Percentiles rank a stretch among this genome's conserved stretches.
These are phyloP conservation scores for Boletus reticulatus DNA, from an alignment of 768 basidiomycete genomes.

Conservation along the genomic window DNA sequence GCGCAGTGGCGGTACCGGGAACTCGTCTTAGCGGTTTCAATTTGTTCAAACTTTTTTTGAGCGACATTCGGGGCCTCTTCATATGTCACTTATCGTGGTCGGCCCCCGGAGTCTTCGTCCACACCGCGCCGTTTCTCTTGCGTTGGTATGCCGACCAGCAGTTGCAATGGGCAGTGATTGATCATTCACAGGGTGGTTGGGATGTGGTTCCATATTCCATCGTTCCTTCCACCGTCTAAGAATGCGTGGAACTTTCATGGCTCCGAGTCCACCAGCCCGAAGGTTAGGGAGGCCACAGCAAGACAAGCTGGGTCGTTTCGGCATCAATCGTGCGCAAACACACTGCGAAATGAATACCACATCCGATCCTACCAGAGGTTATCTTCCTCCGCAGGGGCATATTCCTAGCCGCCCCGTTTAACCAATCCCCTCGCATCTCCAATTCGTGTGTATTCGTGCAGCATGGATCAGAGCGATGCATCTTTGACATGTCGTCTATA, in stretches of 20 bases:
- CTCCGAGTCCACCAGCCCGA: background rate
- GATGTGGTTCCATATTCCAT: background rate
- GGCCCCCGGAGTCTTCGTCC: background rate
- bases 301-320: background rate
- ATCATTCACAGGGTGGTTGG: background rate
- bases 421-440: background rate
- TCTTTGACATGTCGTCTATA: background rate
- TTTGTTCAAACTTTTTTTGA: background rate
- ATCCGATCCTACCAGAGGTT: background rate
- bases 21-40: background rate
- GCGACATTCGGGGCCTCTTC: background rate
- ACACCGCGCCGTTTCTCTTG: background rate
- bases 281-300: background rate
- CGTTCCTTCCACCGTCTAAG: background rate
- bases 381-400: background rate
- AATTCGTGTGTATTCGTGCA: background rate
- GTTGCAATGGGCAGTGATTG: background rate
- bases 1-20: background rate
- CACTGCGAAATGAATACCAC: background rate
- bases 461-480: conserved; percentile 10
- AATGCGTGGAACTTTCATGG: background rate
- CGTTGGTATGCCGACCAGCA: background rate
- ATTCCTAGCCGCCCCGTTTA: background rate
- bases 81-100: background rate
- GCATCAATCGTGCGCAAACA: background rate